Evolutionary conservation across 1,284 basidiomycete species (phyloP).

Genomic region (Cystobasidium slooffiae): DNA sequence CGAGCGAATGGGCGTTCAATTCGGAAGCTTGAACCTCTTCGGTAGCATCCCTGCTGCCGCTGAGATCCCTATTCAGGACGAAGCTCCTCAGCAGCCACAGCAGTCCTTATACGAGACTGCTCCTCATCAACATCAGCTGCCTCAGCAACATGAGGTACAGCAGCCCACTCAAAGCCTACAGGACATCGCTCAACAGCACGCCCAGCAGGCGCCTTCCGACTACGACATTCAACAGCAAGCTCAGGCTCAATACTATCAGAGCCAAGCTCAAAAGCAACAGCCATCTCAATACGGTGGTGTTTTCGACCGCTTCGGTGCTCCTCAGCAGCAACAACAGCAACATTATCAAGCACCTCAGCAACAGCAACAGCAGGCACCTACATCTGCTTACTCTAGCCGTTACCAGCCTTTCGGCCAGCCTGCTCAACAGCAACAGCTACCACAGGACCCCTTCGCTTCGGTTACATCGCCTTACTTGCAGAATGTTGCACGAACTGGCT

Average conservation of each 20-base stretch:
- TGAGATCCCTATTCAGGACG: background rate
- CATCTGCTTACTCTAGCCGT: conserved; percentile 32
- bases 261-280: conserved; percentile 17
- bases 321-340: conserved; percentile 33
- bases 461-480: conserved; percentile 2
- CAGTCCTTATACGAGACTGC: conserved; percentile 30
- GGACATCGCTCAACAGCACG: conserved; percentile 16
- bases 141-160: background rate
- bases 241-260: conserved; percentile 26
- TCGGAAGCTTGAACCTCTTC: conserved; percentile 41
- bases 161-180: conserved; percentile 7
- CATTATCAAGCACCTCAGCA: conserved; percentile 25
- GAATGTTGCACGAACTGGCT: conserved; percentile 1
- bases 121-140: conserved; percentile 25
- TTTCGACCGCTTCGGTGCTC: conserved; percentile 14
- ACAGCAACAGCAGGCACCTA: conserved; percentile 21
- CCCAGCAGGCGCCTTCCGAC: conserved; percentile 9
- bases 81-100: conserved; percentile 10
- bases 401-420: conserved; percentile 37
- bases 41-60: conserved; percentile 20
- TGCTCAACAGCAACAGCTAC: conserved; percentile 30
- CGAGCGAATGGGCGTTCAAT: conserved; percentile 44
- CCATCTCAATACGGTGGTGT: conserved; percentile 7
- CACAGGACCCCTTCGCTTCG: conserved; percentile 34
- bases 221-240: conserved; percentile 37